Conservation (phyloP, 1,284 basidiomycete genomes). For the Rhizoctonia solani region DNA sequence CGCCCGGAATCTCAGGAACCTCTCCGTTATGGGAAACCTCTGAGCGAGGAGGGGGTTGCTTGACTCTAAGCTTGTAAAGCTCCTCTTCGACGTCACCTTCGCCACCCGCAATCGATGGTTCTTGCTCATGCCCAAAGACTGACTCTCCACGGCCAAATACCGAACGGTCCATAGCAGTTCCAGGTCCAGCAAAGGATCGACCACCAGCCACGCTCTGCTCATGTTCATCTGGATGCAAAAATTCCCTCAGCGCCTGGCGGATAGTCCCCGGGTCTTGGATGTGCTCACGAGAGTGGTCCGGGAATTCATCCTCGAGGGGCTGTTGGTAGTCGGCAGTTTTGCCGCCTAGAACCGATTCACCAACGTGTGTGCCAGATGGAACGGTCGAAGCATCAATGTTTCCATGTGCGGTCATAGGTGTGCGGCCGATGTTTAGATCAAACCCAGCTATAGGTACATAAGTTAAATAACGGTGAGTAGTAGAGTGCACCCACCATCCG, state of each 20-base stretch:
- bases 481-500: not conserved
- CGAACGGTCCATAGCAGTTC: slow-evolving; percentile 15
- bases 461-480: not conserved
- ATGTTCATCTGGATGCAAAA: slow-evolving; percentile 32
- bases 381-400: slow-evolving; percentile 28
- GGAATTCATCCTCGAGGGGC: slow-evolving; percentile 9
- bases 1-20: slow-evolving; percentile 66
- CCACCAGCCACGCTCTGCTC: slow-evolving; percentile 5
- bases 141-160: slow-evolving; percentile 13
- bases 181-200: too few species aligned
- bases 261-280: slow-evolving; percentile 9
- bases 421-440: slow-evolving; percentile 28
- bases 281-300: slow-evolving; percentile 27
- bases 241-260: slow-evolving; percentile 34
- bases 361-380: slow-evolving; percentile 20
- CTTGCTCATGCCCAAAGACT: slow-evolving; percentile 47
- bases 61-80: slow-evolving; percentile 73
- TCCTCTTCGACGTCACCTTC: slow-evolving; percentile 65
- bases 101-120: slow-evolving; percentile 41
- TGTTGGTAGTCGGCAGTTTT: slow-evolving; percentile 29
- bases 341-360: slow-evolving; percentile 22
- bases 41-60: slow-evolving; percentile 54
- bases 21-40: slow-evolving; percentile 68
- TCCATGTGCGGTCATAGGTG: slow-evolving; percentile 12
- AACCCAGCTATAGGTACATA: slow-evolving; percentile 4